Evolutionary conservation across 495 filamentous ascomycete species (phyloP).

Genomic region (Penicillium pancosmium): DNA sequence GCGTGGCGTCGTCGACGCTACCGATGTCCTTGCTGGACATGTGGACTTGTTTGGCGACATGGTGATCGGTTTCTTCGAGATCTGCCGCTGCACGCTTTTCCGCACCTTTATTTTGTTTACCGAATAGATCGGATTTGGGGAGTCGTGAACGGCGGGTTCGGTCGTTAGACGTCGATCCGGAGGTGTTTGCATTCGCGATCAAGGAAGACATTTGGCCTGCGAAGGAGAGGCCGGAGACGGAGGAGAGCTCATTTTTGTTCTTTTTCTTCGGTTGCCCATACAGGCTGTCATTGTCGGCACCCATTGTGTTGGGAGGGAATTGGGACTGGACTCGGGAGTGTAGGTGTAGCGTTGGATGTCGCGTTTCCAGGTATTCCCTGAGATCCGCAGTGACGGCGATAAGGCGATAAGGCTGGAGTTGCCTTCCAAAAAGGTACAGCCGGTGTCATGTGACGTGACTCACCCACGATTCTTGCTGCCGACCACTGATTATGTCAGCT

Average conservation of each 20-base stretch:
- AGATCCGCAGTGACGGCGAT: background rate
- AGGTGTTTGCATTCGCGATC: conserved; percentile 57
- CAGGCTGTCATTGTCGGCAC: conserved; percentile 45
- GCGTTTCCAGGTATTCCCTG: too few species aligned
- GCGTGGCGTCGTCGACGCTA: conserved; percentile 44
- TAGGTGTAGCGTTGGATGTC: too few species aligned
- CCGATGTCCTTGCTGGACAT: conserved; percentile 43
- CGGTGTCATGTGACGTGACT: conserved; percentile 9
- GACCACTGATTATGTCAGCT: background rate
- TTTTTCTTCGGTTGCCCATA: conserved; percentile 65
- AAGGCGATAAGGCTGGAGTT: conserved; percentile 9
- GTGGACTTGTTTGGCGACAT: conserved; percentile 40
- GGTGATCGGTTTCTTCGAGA: conserved; percentile 43
- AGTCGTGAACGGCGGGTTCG: conserved; percentile 67
- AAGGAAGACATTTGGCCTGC: conserved; percentile 74
- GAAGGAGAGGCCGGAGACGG: conserved; percentile 79
- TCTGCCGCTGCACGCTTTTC: conserved; percentile 62
- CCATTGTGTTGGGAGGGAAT: conserved; percentile 7
- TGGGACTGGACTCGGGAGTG: too few species aligned
- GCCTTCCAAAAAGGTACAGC: background rate
- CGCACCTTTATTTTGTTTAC: conserved; percentile 68
- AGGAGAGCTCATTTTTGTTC: conserved; percentile 60
- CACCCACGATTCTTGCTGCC: too few species aligned
- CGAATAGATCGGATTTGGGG: conserved; percentile 70
- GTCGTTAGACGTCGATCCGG: conserved; percentile 42